Conservation (phyloP, 306 rosid genomes). For the Dryas drummondii region DNA sequence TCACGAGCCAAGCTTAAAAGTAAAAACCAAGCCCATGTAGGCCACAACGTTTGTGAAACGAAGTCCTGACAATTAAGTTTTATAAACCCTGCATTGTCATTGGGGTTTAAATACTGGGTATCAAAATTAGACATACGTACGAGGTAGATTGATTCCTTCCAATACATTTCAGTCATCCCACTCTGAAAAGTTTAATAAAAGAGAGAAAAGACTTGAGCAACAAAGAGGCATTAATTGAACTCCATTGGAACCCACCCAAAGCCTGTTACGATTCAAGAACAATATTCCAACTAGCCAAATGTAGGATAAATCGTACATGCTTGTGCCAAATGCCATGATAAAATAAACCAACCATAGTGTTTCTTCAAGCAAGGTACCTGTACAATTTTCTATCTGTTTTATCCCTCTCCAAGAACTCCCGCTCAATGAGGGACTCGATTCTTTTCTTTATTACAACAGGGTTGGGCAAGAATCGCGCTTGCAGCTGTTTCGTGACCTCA, state of each 20-base stretch:
- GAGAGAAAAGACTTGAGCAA: not conserved
- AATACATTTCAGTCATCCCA: not conserved
- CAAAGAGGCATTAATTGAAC: not conserved
- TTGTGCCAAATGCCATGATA: slow-evolving; percentile 5
- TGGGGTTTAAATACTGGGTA: no score
- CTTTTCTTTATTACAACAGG: slow-evolving; percentile 77
- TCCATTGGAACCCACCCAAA: slow-evolving; percentile 23
- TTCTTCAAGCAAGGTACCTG: slow-evolving; percentile 56
- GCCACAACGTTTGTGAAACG: no score
- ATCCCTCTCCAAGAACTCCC: slow-evolving; percentile 90
- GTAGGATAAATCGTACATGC: slow-evolving; percentile 35
- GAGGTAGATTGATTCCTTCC: not conserved
- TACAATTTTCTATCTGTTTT: slow-evolving; percentile 60
- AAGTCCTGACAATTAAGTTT: not conserved
- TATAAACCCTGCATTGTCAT: not conserved
- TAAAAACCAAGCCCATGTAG: not conserved
- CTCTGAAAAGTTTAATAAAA: not conserved
- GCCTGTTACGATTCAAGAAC: slow-evolving; percentile 30
- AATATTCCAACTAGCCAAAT: slow-evolving; percentile 24
- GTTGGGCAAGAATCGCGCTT: slow-evolving; percentile 65
- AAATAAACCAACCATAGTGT: not conserved
- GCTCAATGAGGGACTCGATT: slow-evolving; percentile 81
- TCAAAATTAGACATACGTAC: not conserved
- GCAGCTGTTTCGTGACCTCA: slow-evolving; percentile 80
- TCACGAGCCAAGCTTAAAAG: not conserved